Percentiles rank a stretch among this genome's conserved stretches.
Conservation (phyloP, 768 basidiomycete genomes). For the Phaeotremella skinneri region DNA sequence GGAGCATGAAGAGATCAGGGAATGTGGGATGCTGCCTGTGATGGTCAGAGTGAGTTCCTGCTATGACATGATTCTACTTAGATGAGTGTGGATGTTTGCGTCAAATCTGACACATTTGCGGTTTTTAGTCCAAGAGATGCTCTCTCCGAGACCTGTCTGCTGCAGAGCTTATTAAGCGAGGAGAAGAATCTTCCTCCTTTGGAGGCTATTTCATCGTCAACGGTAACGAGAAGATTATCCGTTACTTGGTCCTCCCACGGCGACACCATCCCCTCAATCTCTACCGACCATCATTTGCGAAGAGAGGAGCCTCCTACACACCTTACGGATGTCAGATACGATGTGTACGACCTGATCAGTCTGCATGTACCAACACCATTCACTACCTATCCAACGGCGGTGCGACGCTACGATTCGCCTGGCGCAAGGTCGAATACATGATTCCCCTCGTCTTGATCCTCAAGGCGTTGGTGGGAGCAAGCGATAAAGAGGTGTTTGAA, state of each 20-base stretch:
- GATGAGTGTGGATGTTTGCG: not conserved
- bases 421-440: conserved; percentile 89
- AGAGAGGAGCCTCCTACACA: conserved; percentile 92
- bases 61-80: not conserved
- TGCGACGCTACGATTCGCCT: conserved; percentile 93
- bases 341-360: conserved; percentile 88
- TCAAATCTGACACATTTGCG: not conserved
- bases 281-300: conserved; percentile 82
- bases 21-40: conserved; percentile 89
- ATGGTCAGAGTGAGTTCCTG: conserved; percentile 81
- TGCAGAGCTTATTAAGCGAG: conserved; percentile 76
- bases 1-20: conserved; percentile 67
- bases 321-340: conserved; percentile 92
- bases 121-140: conserved; percentile 75
- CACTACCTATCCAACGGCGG: conserved; percentile 96
- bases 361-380: conserved; percentile 89
- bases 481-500: conserved; percentile 95
- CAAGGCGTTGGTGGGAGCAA: conserved; percentile 85
- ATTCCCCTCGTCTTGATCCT: conserved; percentile 95
- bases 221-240: conserved; percentile 97
- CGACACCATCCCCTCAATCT: conserved; percentile 93
- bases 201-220: conserved; percentile 99
- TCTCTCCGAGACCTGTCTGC: conserved; percentile 84
- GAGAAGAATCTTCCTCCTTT: conserved; percentile 98
- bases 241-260: conserved; percentile 90